Conservation (phyloP, 2,329 filamentous ascomycete genomes). For the Orbilia quercus region DNA sequence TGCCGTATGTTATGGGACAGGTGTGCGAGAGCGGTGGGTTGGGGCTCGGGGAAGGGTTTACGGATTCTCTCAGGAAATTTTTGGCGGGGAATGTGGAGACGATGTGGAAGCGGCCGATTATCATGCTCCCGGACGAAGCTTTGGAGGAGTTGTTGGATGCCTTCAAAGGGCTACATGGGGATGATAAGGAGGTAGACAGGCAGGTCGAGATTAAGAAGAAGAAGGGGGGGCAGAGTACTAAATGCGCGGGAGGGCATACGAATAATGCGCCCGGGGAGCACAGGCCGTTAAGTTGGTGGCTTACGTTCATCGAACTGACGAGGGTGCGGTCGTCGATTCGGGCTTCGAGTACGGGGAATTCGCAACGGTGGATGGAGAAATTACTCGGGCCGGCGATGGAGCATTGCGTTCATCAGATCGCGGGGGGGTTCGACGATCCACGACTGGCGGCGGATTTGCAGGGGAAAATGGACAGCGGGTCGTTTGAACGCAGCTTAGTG, state of each 20-base stretch:
- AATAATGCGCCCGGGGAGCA: background rate
- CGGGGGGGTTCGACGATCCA: constrained; percentile 39
- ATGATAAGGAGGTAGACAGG: background rate
- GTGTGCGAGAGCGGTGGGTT: constrained; percentile 51
- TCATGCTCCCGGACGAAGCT: constrained; percentile 30
- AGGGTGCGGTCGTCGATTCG: constrained; percentile 33
- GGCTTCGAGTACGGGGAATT: constrained; percentile 23
- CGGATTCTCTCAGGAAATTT: constrained; percentile 12
- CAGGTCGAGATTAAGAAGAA: background rate
- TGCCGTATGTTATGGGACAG: constrained; percentile 55
- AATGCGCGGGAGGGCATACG: background rate
- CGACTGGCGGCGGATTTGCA: constrained; percentile 35
- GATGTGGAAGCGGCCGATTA: constrained; percentile 51
- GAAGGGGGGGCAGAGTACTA: background rate
- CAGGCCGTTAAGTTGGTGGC: constrained; percentile 42
- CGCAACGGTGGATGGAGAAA: constrained; percentile 38
- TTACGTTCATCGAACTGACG: constrained; percentile 37
- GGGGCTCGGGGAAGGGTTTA: constrained; percentile 14
- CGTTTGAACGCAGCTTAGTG: constrained; percentile 37
- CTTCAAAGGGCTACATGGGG: constrained; percentile 28
- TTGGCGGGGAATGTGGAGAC: constrained; percentile 44
- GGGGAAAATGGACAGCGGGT: constrained; percentile 40
- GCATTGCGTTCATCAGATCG: constrained; percentile 47
- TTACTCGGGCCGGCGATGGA: constrained; percentile 49
- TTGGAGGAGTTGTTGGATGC: constrained; percentile 27